Percentiles rank a stretch among this genome's conserved stretches.
Conservation (phyloP, 345 rosid species). For the Cochlearia excelsa region DNA sequence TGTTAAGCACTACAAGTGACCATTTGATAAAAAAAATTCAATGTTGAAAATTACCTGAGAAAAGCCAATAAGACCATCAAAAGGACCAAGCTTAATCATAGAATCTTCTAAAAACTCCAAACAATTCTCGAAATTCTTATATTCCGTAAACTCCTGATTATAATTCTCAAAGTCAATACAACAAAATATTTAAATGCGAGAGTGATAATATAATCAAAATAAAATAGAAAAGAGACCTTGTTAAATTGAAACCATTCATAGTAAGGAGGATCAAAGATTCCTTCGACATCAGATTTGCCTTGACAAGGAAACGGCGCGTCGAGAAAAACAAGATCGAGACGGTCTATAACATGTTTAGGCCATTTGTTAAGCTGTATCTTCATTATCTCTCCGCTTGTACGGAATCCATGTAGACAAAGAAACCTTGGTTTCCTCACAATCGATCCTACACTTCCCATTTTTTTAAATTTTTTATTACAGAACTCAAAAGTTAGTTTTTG, state of each 20-base stretch:
- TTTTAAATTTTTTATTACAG: too few species aligned
- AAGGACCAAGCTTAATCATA: constrained; percentile 69
- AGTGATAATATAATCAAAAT: too few species aligned
- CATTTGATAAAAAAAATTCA: neutral
- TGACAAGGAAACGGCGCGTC: constrained; percentile 61
- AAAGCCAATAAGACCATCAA: constrained; percentile 84
- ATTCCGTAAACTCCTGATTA: constrained; percentile 78
- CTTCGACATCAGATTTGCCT: constrained; percentile 85
- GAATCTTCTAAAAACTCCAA: constrained; percentile 60
- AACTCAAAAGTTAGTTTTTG: too few species aligned
- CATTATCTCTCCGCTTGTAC: constrained; percentile 81
- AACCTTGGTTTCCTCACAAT: constrained; percentile 70
- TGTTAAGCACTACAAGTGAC: too few species aligned
- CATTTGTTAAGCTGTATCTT: constrained; percentile 71
- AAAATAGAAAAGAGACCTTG: too few species aligned
- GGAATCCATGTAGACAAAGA: constrained; percentile 80
- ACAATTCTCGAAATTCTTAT: constrained; percentile 67
- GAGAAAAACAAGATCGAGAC: constrained; percentile 68
- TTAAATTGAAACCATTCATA: constrained; percentile 96
- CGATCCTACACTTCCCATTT: constrained; percentile 54
- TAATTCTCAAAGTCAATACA: too few species aligned
- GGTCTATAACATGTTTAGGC: constrained; percentile 57
- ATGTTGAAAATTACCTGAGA: constrained; percentile 63
- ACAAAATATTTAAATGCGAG: too few species aligned
- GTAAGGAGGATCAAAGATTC: constrained; percentile 89